A percentile compares a stretch with the other conserved stretches of the same genome.
Evolutionary conservation across 2,329 filamentous ascomycete genomes (phyloP).

Genomic region (Aspergillus flavus): DNA sequence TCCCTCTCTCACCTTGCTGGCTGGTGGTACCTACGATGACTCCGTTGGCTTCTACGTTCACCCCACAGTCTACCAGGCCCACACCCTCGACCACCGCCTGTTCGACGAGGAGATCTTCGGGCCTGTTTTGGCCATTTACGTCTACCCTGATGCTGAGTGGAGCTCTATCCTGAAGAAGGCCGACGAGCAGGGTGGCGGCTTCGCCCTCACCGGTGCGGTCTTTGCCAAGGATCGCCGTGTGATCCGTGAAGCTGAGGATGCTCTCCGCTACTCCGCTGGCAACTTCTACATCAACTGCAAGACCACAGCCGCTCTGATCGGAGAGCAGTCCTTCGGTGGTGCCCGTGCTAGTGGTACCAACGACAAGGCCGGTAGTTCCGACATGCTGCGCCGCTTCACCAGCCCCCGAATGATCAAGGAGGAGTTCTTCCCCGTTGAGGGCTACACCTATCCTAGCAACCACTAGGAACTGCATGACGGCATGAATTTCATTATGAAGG

Average conservation of each 20-base stretch:
- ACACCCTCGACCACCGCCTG: conserved; percentile 69
- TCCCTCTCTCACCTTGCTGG: conserved; percentile 67
- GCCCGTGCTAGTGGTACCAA: conserved; percentile 71
- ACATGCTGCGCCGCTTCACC: conserved; percentile 64
- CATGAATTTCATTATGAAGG: background rate
- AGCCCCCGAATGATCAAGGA: conserved; percentile 70
- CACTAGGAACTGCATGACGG: conserved; percentile 13
- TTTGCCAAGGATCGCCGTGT: conserved; percentile 43
- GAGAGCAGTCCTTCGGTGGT: conserved; percentile 72
- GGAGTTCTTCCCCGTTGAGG: conserved; percentile 65
- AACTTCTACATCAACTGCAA: conserved; percentile 50
- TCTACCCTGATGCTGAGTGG: conserved; percentile 75
- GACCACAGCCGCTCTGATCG: conserved; percentile 70
- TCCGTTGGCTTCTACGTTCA: conserved; percentile 77
- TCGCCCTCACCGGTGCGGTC: conserved; percentile 43
- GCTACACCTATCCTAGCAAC: conserved; percentile 70
- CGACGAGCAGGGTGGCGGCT: conserved; percentile 36
- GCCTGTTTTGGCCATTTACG: conserved; percentile 70
- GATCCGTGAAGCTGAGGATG: conserved; percentile 39
- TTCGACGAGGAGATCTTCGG: conserved; percentile 79
- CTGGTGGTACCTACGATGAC: conserved; percentile 74
- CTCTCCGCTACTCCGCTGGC: conserved; percentile 41
- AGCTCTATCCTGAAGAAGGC: conserved; percentile 53
- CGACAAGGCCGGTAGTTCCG: conserved; percentile 68
- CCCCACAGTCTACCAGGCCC: conserved; percentile 76